These are phyloP conservation scores for Leccinum ochraceum DNA, from an alignment of 768 basidiomycete species.

Conservation along the genomic window DNA sequence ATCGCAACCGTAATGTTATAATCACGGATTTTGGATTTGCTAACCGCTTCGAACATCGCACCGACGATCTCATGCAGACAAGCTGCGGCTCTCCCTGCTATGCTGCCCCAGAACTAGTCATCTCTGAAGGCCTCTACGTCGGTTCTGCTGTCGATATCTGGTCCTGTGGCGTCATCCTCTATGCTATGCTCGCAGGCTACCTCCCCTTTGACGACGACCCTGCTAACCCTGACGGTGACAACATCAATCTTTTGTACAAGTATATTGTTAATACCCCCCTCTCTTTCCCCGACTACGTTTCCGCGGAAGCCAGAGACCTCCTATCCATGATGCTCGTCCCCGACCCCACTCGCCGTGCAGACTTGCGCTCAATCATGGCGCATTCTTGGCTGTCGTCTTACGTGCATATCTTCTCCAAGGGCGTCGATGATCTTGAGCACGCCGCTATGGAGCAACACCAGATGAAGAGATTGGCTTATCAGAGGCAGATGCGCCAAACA, in stretches of 20 bases:
- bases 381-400: constrained; percentile 80
- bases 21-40: constrained; percentile 99
- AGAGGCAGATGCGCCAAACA: constrained; percentile 71
- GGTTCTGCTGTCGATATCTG: constrained; percentile 98
- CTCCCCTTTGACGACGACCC: constrained; percentile 99
- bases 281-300: constrained; percentile 96
- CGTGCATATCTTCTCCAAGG: constrained; percentile 55
- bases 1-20: constrained; percentile 97
- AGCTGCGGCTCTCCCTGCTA: constrained; percentile 98
- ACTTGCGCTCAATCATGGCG: constrained; percentile 75
- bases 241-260: constrained; percentile 97
- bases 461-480: constrained; percentile 78
- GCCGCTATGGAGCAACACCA: constrained; percentile 84
- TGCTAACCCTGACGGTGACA: constrained; percentile 97
- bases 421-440: constrained; percentile 76
- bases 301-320: constrained; percentile 77
- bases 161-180: constrained; percentile 94
- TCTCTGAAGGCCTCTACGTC: constrained; percentile 95
- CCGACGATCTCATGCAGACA: constrained; percentile 98
- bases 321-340: constrained; percentile 93
- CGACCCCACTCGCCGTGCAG: constrained; percentile 79
- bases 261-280: constrained; percentile 98
- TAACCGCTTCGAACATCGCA: constrained; percentile 90
- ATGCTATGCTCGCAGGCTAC: constrained; percentile 96
- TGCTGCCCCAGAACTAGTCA: constrained; percentile 97